These are phyloP conservation scores for Paraconiothyrium brasiliense DNA, from an alignment of 2,329 filamentous ascomycete species.

Conservation along the genomic window DNA sequence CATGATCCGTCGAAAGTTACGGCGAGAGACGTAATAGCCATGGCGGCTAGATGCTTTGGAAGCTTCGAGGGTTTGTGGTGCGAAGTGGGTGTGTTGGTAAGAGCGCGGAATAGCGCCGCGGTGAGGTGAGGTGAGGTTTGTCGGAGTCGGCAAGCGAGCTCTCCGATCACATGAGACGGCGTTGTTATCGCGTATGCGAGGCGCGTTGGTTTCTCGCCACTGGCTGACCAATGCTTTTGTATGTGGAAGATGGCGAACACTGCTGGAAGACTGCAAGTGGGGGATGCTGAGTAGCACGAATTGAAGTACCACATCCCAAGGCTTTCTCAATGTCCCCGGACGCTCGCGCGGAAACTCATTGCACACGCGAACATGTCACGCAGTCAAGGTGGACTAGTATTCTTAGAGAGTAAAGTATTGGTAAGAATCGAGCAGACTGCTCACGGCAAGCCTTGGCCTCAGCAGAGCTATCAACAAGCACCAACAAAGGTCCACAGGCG, in stretches of 20 bases:
- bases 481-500: not conserved
- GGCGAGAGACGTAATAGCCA: slow-evolving; percentile 3
- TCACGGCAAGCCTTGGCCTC: not conserved
- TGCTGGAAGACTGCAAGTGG: too few relatives aligned
- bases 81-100: slow-evolving; percentile 19
- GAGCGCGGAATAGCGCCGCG: slow-evolving; percentile 35
- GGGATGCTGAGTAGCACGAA: too few relatives aligned
- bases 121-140: not conserved
- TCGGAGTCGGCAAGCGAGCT: slow-evolving; percentile 1
- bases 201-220: slow-evolving; percentile 1
- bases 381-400: not conserved
- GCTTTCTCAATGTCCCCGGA: too few relatives aligned
- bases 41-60: slow-evolving; percentile 7
- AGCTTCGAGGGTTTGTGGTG: slow-evolving; percentile 20
- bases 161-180: slow-evolving; percentile 21
- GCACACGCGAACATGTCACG: not conserved
- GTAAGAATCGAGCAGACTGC: not conserved
- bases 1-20: slow-evolving; percentile 27
- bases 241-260: too few relatives aligned
- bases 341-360: too few relatives aligned
- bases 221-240: too few relatives aligned
- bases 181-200: slow-evolving; percentile 14
- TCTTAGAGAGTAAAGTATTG: not conserved
- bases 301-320: too few relatives aligned
- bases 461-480: not conserved